Conservation (phyloP, 345 rosid genomes). For the Eucalyptus virginea region DNA sequence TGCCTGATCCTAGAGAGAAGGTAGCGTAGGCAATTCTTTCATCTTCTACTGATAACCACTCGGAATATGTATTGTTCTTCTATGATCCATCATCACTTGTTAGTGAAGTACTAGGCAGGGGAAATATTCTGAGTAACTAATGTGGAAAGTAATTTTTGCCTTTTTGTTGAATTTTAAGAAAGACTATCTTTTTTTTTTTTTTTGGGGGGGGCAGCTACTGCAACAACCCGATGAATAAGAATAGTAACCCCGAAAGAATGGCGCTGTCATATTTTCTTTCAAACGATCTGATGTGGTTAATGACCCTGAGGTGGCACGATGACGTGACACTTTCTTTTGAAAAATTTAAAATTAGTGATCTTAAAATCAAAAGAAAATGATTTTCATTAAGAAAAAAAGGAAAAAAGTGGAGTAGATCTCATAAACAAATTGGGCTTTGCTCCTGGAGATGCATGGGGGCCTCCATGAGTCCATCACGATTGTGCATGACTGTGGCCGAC, state of each 20-base stretch:
- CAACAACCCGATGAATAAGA: background rate
- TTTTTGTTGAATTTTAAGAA: background rate
- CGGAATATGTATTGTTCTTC: background rate
- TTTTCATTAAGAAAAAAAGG: background rate
- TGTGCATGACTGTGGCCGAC: background rate
- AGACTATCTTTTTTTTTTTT: background rate
- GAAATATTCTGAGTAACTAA: background rate
- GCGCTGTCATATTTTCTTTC: background rate
- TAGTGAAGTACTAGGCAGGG: background rate
- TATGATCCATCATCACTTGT: background rate
- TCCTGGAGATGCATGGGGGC: background rate
- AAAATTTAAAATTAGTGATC: background rate
- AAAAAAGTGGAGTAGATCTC: background rate
- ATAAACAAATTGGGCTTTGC: background rate
- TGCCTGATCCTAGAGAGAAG: background rate
- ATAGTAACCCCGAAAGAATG: background rate
- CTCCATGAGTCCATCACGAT: background rate
- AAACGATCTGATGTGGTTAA: background rate
- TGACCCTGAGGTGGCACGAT: background rate
- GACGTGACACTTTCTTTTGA: background rate
- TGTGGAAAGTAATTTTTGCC: background rate
- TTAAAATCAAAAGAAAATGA: background rate
- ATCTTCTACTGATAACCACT: background rate
- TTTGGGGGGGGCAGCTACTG: background rate
- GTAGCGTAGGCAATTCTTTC: background rate